Evolutionary conservation across 306 rosid genomes (phyloP), one percentile per base, ranked within the genome.

Genomic region (Inga laurina): DNA sequence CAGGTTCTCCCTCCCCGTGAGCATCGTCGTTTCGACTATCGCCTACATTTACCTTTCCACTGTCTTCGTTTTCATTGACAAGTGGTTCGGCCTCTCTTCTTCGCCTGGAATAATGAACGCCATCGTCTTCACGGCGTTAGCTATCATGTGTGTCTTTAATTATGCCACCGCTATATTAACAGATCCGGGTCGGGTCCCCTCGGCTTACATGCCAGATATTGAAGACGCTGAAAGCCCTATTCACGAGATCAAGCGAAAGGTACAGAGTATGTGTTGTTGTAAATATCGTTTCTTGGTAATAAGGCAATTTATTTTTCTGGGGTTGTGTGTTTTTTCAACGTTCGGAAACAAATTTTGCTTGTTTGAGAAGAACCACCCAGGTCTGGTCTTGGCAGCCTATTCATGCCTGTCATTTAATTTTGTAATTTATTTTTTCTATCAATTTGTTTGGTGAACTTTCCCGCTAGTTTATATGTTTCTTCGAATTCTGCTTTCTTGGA

Each of bases 241-340:
- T 27, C 99, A 96, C 65, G 99, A 96, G 89, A 96, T 94, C 93
- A 96, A 96, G 90, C 98, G 99, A 83, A 96, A 96, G 99, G 99
- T 94, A 80, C 78, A 21, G 35, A 66, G 67, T 79, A 32, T 39
- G 45, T 37, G 51, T 15, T 64, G 21, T 81, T 83, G 61, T 59
- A 5, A 39, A 22, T 39, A 18, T 46, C 34, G 2, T 12, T 62
- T 41, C 16, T 67, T 79, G 9, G 1, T 52, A 19, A 49, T 30
- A 19, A 27, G 10, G 39, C 2, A 1, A 8, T 59, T n/a, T 59
- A n/a, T 22, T 66, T 51, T 43, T 52, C 79, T 18, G 35, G 45
- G 49, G 5, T 70, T 64, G 39, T 15, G 78, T 21, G 39, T 12
- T 19, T 13, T 79, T 46, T 9, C 2, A 10, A 1, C 37, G 16